Conservation (phyloP, 2,329 filamentous ascomycete species). For the Diplodia sapinea region DNA sequence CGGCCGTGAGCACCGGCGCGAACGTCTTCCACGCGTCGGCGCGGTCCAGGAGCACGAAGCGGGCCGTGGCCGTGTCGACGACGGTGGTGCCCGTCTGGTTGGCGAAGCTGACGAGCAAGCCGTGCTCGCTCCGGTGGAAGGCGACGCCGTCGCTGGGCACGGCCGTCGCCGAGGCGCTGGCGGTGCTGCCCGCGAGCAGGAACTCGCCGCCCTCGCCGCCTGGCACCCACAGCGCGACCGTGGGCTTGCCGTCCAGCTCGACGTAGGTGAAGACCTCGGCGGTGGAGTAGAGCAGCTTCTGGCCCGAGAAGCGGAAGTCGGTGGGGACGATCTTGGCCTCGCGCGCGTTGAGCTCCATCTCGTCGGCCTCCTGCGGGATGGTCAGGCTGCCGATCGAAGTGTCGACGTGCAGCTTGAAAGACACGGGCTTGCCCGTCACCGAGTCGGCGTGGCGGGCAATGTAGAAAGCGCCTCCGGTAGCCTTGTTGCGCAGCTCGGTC, state of each 20-base stretch:
- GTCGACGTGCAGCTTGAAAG: conserved; percentile 61
- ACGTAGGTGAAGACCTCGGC: conserved; percentile 57
- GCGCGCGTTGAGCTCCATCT: conserved; percentile 63
- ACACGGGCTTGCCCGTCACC: conserved; percentile 56
- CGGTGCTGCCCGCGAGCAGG: conserved; percentile 45
- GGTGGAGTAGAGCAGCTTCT: conserved; percentile 60
- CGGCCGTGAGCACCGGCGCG: conserved; percentile 47
- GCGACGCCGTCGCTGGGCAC: conserved; percentile 48
- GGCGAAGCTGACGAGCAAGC: conserved; percentile 43
- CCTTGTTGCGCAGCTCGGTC: conserved; percentile 64
- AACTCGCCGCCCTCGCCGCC: conserved; percentile 51
- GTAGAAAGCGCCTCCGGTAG: conserved; percentile 64
- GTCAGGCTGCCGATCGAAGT: conserved; percentile 62
- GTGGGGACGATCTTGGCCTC: conserved; percentile 67
- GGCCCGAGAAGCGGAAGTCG: conserved; percentile 61
- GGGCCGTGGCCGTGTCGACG: conserved; percentile 46
- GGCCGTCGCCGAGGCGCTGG: conserved; percentile 49
- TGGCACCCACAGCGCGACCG: conserved; percentile 49
- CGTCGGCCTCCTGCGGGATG: conserved; percentile 59
- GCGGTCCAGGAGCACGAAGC: conserved; percentile 47
- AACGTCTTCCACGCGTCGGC: conserved; percentile 47
- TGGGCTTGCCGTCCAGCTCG: conserved; percentile 44
- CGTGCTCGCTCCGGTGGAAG: conserved; percentile 50
- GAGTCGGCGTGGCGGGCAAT: conserved; percentile 63
- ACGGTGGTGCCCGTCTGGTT: conserved; percentile 43